These are phyloP conservation scores for Antitrichia curtipendula DNA, from an alignment of 225 moss, liverwort and hornwort genomes.

Conservation along the genomic window DNA sequence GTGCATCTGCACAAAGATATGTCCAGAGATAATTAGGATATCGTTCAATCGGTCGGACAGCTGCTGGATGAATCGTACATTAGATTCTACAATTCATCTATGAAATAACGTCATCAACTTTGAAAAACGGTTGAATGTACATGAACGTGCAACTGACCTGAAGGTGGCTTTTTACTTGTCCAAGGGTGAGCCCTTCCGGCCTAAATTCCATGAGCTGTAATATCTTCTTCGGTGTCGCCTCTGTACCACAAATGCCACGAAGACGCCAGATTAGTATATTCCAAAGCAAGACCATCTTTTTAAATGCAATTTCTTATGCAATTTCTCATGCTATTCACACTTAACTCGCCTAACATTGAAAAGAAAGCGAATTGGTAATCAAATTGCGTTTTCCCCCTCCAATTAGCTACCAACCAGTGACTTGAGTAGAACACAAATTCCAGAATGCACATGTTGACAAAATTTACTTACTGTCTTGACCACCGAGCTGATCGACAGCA, in stretches of 20 bases:
- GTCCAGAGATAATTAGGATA: background rate
- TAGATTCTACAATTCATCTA: background rate
- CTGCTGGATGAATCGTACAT: background rate
- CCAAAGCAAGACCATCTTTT: background rate
- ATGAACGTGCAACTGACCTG: conserved; percentile 9
- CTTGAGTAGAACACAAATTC: background rate
- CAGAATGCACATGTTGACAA: background rate
- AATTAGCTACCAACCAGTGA: background rate
- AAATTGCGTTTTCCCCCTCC: background rate
- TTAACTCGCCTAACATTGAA: background rate
- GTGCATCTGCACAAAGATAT: conserved; percentile 5
- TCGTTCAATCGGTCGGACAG: background rate
- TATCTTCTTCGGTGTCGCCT: conserved; percentile 50
- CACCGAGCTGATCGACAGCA: conserved; percentile 44
- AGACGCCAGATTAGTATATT: background rate
- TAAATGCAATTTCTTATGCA: background rate
- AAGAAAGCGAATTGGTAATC: background rate
- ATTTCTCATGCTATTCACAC: background rate
- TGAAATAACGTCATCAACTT: background rate
- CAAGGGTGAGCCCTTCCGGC: conserved; percentile 38
- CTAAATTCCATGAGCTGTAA: conserved; percentile 22
- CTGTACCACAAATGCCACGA: conserved; percentile 6
- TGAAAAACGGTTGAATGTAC: background rate
- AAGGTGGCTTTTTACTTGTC: conserved; percentile 56
- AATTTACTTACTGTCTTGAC: conserved; percentile 40